phyloP scores from a whole-genome alignment of 805 yeast genomes.

The Komagataella mondaviorum region DNA sequence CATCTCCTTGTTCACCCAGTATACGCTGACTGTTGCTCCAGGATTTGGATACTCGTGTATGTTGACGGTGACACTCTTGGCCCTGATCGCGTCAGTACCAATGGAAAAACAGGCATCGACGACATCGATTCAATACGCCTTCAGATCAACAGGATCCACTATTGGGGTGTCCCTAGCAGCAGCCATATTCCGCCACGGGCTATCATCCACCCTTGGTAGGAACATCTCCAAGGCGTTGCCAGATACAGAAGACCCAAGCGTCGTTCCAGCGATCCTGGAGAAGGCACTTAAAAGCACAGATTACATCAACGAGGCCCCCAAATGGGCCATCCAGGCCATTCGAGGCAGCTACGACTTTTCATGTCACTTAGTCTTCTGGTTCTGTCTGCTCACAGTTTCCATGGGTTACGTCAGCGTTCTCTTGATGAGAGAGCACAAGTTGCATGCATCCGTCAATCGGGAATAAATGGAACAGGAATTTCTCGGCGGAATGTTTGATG shows the following conservation, averaged over 20 bases:
- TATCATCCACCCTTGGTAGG: constrained; percentile 16
- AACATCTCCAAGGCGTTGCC: constrained; percentile 15
- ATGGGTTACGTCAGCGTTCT: constrained; percentile 27
- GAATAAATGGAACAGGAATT: not conserved
- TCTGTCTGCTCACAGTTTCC: constrained; percentile 20
- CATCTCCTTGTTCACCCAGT: constrained; percentile 21
- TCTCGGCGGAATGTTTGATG: not conserved
- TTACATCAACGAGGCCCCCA: constrained; percentile 42
- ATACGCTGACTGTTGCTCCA: constrained; percentile 28
- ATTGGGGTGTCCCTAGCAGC: constrained; percentile 63
- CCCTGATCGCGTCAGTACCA: constrained; percentile 63
- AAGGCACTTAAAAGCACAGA: constrained; percentile 44
- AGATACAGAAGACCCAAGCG: constrained; percentile 19
- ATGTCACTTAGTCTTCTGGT: constrained; percentile 38
- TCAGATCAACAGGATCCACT: constrained; percentile 79
- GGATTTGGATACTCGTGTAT: constrained; percentile 53
- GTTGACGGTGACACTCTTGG: constrained; percentile 54
- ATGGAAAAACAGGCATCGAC: constrained; percentile 61
- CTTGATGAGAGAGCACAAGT: constrained; percentile 42
- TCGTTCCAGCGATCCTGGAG: constrained; percentile 29
- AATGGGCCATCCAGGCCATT: constrained; percentile 30
- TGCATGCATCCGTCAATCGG: constrained; percentile 39
- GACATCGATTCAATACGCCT: constrained; percentile 76
- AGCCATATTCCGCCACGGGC: constrained; percentile 45
- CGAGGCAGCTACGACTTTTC: constrained; percentile 37